A percentile compares a stretch with the other conserved stretches of the same genome.
phyloP scores from a whole-genome alignment of 768 basidiomycete species.

The Gymnopilus junonius region DNA sequence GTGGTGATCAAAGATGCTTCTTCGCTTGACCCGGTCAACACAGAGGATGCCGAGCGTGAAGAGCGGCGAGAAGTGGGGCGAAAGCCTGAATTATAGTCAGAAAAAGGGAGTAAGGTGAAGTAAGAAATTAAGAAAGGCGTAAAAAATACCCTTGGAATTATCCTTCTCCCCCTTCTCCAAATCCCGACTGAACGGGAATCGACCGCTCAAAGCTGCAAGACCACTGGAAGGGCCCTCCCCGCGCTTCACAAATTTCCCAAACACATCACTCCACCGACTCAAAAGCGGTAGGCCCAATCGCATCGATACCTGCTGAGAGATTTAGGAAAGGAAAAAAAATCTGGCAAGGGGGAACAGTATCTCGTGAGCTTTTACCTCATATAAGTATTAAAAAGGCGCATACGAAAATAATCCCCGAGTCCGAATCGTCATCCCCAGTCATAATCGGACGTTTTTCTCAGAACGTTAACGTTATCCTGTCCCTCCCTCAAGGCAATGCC shows the following conservation, averaged over 20 bases:
- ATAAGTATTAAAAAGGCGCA: no score
- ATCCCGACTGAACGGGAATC: slow-evolving; percentile 10
- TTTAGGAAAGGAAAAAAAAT: no score
- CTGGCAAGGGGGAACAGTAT: no score
- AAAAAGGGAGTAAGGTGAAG: not conserved
- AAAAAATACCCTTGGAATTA: not conserved
- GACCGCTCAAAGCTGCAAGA: not conserved
- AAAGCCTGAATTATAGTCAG: not conserved
- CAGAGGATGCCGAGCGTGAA: not conserved
- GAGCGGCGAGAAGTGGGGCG: slow-evolving; percentile 3
- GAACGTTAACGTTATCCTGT: no score
- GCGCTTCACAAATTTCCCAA: not conserved
- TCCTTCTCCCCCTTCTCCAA: slow-evolving; percentile 1
- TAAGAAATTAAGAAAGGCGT: not conserved
- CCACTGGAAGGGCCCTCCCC: not conserved
- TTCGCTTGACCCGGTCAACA: not conserved
- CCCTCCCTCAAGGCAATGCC: no score
- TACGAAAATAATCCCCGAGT: no score
- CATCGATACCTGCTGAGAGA: not conserved
- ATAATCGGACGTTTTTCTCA: no score
- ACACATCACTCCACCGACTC: not conserved
- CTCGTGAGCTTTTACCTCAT: no score
- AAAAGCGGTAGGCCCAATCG: no score
- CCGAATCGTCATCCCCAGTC: no score
- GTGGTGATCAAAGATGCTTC: not conserved